These are phyloP conservation scores for Xanthoconium stramineum DNA, from an alignment of 768 basidiomycete genomes.

Conservation along the genomic window DNA sequence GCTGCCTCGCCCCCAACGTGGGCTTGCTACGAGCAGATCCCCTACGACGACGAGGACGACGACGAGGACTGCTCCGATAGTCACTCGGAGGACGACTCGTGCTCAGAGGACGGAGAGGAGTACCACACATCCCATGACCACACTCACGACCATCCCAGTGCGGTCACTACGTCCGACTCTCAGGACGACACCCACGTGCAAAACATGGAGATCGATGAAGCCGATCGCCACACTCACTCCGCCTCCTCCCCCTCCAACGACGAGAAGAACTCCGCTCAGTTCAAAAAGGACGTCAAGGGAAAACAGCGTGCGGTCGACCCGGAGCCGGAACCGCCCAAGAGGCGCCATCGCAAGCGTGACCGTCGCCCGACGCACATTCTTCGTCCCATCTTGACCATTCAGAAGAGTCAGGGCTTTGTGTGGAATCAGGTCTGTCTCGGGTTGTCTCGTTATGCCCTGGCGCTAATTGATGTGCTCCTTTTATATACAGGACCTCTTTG, in stretches of 20 bases:
- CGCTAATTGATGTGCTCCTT: not conserved
- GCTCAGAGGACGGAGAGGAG: constrained; percentile 74
- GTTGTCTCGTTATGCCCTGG: not conserved
- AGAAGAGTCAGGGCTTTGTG: constrained; percentile 83
- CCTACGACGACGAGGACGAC: constrained; percentile 57
- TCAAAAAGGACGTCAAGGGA: constrained; percentile 67
- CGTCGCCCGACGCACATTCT: constrained; percentile 58
- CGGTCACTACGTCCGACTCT: constrained; percentile 24
- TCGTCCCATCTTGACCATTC: constrained; percentile 82
- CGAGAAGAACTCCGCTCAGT: constrained; percentile 37
- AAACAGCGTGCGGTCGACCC: constrained; percentile 78
- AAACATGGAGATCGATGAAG: constrained; percentile 55
- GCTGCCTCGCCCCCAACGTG: constrained; percentile 83
- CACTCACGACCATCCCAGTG: constrained; percentile 28
- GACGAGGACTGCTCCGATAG: constrained; percentile 56
- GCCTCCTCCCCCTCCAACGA: constrained; percentile 14
- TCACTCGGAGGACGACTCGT: constrained; percentile 52
- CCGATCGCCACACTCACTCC: constrained; percentile 25
- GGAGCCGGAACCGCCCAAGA: constrained; percentile 50
- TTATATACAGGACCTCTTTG: constrained; percentile 68
- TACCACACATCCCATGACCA: constrained; percentile 37
- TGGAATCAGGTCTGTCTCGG: constrained; percentile 79
- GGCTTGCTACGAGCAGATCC: constrained; percentile 91
- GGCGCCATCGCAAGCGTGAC: constrained; percentile 51
- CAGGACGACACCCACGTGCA: constrained; percentile 42